These are phyloP conservation scores for Nasturtium officinale DNA, from an alignment of 345 rosid genomes.

Conservation along the genomic window DNA sequence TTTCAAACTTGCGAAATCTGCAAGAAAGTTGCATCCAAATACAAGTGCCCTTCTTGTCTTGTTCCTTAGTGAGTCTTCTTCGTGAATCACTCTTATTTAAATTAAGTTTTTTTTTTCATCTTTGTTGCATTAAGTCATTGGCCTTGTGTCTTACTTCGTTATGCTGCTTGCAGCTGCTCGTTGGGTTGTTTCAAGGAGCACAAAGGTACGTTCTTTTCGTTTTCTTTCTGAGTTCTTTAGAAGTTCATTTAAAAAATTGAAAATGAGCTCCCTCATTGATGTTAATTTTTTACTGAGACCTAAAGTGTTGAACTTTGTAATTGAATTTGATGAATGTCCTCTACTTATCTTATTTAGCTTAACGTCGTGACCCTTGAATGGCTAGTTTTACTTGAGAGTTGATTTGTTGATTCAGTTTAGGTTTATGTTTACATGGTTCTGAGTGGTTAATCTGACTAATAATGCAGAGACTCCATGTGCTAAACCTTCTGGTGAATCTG, in stretches of 20 bases:
- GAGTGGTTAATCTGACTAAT: constrained; percentile 30
- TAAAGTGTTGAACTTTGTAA: constrained; percentile 13
- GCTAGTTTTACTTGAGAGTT: background rate
- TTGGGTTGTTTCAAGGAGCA: constrained; percentile 54
- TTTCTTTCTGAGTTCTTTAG: background rate
- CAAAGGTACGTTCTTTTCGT: constrained; percentile 42
- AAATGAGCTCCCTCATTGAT: background rate
- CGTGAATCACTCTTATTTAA: background rate
- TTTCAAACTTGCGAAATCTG: constrained; percentile 59
- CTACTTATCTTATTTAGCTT: background rate
- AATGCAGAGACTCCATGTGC: constrained; percentile 79
- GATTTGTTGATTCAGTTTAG: background rate
- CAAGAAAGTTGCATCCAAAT: constrained; percentile 61
- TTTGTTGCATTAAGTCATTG: background rate
- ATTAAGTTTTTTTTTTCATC: background rate
- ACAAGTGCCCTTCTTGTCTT: constrained; percentile 83
- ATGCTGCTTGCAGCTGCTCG: constrained; percentile 63
- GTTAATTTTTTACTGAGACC: background rate
- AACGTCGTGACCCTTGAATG: background rate
- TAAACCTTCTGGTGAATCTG: constrained; percentile 47
- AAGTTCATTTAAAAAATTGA: background rate
- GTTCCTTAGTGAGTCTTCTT: constrained; percentile 62
- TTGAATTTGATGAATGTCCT: background rate
- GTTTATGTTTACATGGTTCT: background rate
- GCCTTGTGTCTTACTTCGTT: constrained; percentile 12